Base-by-base conservation (phyloP, 1,284 basidiomycete genomes). In the Puccinia novopanici region DNA sequence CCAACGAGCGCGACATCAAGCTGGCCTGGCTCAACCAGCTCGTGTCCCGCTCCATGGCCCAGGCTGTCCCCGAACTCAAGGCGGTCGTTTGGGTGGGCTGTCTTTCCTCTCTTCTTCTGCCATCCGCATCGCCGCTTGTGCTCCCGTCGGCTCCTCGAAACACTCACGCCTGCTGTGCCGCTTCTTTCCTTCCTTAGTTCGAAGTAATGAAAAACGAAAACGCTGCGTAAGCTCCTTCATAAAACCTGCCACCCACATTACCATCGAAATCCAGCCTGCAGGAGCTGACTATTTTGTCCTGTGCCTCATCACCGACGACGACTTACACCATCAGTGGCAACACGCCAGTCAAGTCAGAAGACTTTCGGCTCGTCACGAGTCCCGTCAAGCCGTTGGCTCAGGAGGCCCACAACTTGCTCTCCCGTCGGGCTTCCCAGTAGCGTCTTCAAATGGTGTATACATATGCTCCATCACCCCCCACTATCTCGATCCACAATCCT, bases 21-120 rank as follows among this genome's bases (percentile, higher is more conserved):
- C 37, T 68, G 27, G 15, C 17, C 24, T 78, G 75, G 75, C 6
- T 78, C 27, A 55, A 19, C 42, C 63, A 70, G 55, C 30, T 78
- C 8, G 57, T 78, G 40, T 68, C 63, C 15, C 48, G 50, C 17
- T 68, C 59, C 3, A 70, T 78, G 75, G 40, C 48, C 6, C n/a
- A 70, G 37, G 75, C 50, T 40, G 65, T 78, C n/a, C 75, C 75
- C 42, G 61, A 59, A 22, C 65, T 78, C 2, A 78, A 70, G 45
- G 75, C 75, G 5, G 57, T 78, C 40, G 52, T 70, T 70, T 78
- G 75, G 75, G 75, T 78, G n/a, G n/a, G n/a, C n/a, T n/a, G n/a
- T n/a, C n/a, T n/a, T n/a, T n/a, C n/a, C n/a, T n/a, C n/a, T n/a
- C n/a, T n/a, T n/a, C n/a, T n/a, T n/a, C n/a, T n/a, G n/a, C n/a